Evolutionary conservation across 1,284 basidiomycete species (phyloP).

Genomic region (Trichosporon coremiiforme): DNA sequence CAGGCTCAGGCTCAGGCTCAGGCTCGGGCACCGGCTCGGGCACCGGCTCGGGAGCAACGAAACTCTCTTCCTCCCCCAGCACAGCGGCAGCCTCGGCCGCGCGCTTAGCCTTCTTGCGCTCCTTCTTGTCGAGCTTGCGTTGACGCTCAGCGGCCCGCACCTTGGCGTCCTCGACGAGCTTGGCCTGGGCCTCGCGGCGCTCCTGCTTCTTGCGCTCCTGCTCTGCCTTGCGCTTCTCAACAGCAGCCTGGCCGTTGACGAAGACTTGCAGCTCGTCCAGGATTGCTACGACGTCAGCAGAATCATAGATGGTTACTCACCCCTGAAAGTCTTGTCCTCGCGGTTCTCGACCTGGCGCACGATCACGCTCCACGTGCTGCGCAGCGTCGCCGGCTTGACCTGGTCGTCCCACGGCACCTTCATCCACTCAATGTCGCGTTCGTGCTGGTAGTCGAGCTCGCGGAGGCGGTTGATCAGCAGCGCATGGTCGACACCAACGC

Average conservation of each 20-base stretch:
- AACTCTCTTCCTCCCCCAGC: neutral
- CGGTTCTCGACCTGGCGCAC: conserved; percentile 17
- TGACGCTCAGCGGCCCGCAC: neutral
- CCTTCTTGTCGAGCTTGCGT: neutral
- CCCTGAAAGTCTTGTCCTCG: conserved; percentile 19
- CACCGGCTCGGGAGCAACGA: neutral
- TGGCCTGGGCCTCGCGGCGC: conserved; percentile 7
- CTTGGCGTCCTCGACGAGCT: conserved; percentile 9
- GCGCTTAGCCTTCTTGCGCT: conserved; percentile 4
- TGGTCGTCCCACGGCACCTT: conserved; percentile 23
- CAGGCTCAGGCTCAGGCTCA: neutral
- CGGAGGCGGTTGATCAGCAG: conserved; percentile 26
- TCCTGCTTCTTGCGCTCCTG: conserved; percentile 6
- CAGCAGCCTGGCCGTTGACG: neutral
- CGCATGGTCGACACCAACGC: conserved; percentile 21
- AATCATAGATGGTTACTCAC: conserved; percentile 3
- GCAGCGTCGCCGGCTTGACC: conserved; percentile 26
- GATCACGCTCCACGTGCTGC: conserved; percentile 25
- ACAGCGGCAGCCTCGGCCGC: neutral
- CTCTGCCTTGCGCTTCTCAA: neutral
- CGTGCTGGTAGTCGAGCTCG: conserved; percentile 25
- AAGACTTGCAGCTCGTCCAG: conserved; percentile 23
- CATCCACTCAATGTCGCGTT: conserved; percentile 26
- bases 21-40: neutral
- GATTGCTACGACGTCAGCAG: conserved; percentile 19